These are phyloP conservation scores for Boletus mariae DNA, from an alignment of 1,284 basidiomycete genomes.

Conservation along the genomic window DNA sequence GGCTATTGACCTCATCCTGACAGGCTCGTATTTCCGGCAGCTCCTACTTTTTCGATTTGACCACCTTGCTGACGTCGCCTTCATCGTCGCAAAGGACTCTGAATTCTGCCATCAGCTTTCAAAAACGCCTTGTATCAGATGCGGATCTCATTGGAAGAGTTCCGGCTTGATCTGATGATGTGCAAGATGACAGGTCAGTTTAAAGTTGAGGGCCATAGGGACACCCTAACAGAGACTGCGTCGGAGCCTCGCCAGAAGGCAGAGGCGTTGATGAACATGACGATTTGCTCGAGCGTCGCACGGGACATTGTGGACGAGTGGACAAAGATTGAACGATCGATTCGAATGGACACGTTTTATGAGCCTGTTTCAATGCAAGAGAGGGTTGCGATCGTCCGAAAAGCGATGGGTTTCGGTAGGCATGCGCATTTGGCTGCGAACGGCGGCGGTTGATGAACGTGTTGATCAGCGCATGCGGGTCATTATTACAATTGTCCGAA, in stretches of 20 bases:
- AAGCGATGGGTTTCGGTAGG: conserved; percentile 40
- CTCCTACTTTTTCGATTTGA: no score
- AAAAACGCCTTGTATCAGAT: conserved; percentile 37
- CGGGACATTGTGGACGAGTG: conserved; percentile 38
- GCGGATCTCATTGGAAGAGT: conserved; percentile 35
- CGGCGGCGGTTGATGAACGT: not conserved
- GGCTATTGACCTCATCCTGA: no score
- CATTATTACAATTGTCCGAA: conserved; percentile 47
- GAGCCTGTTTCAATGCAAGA: conserved; percentile 43
- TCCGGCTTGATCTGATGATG: conserved; percentile 32
- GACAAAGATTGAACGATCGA: conserved; percentile 28
- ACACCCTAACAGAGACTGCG: conserved; percentile 12
- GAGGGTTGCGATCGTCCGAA: conserved; percentile 37
- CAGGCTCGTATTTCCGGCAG: no score
- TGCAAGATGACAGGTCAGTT: conserved; percentile 17
- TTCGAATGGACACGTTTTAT: conserved; percentile 38
- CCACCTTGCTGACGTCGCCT: conserved; percentile 33
- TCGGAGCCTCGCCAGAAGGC: conserved; percentile 1
- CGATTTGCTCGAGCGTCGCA: conserved; percentile 21
- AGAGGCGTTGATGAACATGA: conserved; percentile 6
- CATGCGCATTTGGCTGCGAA: not conserved
- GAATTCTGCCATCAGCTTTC: conserved; percentile 39
- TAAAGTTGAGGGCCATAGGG: conserved; percentile 4
- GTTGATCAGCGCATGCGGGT: conserved; percentile 35
- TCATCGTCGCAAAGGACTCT: conserved; percentile 34